Base-by-base conservation (phyloP, 768 basidiomycete species). In the Boletales sp. region DNA sequence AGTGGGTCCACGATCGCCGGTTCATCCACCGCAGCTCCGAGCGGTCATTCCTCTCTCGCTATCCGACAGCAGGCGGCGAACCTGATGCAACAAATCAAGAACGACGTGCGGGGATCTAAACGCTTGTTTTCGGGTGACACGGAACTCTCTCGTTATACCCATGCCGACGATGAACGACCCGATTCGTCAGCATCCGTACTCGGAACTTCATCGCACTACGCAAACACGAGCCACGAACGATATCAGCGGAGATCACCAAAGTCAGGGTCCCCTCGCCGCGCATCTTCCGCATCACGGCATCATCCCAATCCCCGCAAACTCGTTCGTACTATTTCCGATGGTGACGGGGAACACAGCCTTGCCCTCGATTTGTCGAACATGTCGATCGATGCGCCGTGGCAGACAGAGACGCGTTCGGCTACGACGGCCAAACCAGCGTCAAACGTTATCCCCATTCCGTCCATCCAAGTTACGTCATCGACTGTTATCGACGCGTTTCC, bases 11-110 rank as follows among this genome's bases (percentile, higher is more conserved):
- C 60, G 21, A 4, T 21, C 9, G 40, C 56, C 1, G 59, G 58
- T 2, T 62, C 69, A 14, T 60, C 66, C 12, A 65, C 64, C 8
- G 64, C 65, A 10, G 68, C 65, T 18, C 64, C 65, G 11, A 69
- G 69, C 17, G 58, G 72, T 3, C 80, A 81, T 50, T 83, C 86
- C 0, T 84, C 87, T 8, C 72, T 82, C 18, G 79, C 77, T 9
- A 89, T 89, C 64, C 81, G 90, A 37, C 74, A 82, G 57, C 83
- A 90, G 57, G 92, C 89, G 12, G 87, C 82, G 9, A 82, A 75
- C 21, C 68, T 94, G 40, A 92, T 94, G 87, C 86, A 86, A 21
- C 87, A 90, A 56, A 91, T 94, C 55, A 86, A 86, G 67, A 78
- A 75, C 50, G 88, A 90, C 58, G 82, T 90, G 77, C 61, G 56